Percentiles rank a stretch among this genome's conserved stretches.
Conservation (phyloP, 2,329 filamentous ascomycete genomes). For the Monilinia polystroma region DNA sequence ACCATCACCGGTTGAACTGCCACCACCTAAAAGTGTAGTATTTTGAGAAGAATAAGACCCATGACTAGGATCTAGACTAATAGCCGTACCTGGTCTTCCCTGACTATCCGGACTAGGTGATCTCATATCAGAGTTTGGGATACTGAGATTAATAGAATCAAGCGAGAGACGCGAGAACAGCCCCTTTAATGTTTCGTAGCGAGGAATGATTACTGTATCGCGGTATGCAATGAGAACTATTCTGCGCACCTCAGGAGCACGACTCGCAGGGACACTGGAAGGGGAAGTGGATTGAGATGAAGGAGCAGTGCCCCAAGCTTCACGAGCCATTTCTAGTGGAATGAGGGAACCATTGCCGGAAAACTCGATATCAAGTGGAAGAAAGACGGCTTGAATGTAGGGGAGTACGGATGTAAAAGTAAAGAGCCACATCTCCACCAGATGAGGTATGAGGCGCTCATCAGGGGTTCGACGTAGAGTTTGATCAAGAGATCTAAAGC, state of each 20-base stretch:
- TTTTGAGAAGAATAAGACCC: slow-evolving; percentile 77
- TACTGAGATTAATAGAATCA: slow-evolving; percentile 58
- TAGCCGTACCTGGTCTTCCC: slow-evolving; percentile 68
- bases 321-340: slow-evolving; percentile 72
- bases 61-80: slow-evolving; percentile 70
- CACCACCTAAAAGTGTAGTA: slow-evolving; percentile 68
- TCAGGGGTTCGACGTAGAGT: slow-evolving; percentile 77
- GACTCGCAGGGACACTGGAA: slow-evolving; percentile 40
- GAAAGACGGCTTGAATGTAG: slow-evolving; percentile 91
- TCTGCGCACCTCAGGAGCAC: slow-evolving; percentile 79
- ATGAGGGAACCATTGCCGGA: slow-evolving; percentile 79
- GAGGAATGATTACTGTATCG: slow-evolving; percentile 82
- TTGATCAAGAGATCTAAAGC: slow-evolving; percentile 83
- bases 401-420: slow-evolving; percentile 89
- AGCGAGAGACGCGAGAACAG: slow-evolving; percentile 89
- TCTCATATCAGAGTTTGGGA: slow-evolving; percentile 45
- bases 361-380: slow-evolving; percentile 91
- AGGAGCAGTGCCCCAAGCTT: slow-evolving; percentile 82
- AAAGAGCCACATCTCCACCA: slow-evolving; percentile 92
- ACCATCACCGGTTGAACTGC: slow-evolving; percentile 48
- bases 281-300: slow-evolving; percentile 43
- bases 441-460: slow-evolving; percentile 80
- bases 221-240: slow-evolving; percentile 86
- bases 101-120: slow-evolving; percentile 52
- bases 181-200: slow-evolving; percentile 83